A percentile compares a stretch with the other conserved stretches of the same genome.
Evolutionary conservation across 78 protist genomes (phyloP).

Genomic region (Diacronema lutheri): DNA sequence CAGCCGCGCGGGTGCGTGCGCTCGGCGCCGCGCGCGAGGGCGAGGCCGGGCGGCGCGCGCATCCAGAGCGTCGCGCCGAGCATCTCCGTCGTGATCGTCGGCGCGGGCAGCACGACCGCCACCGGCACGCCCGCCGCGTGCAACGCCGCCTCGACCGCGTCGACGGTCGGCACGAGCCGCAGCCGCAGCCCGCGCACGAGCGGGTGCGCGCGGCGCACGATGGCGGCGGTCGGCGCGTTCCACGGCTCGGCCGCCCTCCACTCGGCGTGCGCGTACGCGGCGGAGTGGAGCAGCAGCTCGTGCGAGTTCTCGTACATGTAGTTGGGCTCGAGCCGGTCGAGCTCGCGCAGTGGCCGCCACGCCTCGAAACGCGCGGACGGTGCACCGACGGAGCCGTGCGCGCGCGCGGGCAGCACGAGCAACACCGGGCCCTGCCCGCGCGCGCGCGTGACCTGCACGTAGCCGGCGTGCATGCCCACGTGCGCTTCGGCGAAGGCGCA

Average conservation of each 20-base stretch:
- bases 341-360: neutral
- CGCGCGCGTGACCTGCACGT: no score
- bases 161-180: neutral
- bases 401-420: neutral
- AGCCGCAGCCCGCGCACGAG: neutral
- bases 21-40: neutral
- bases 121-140: neutral
- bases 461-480: no score
- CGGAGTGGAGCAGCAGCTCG: constrained; percentile 12
- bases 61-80: neutral
- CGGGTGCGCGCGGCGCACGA: neutral
- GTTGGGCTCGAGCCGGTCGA: neutral
- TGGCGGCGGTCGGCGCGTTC: neutral
- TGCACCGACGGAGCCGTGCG: neutral
- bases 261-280: neutral
- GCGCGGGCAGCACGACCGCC: neutral
- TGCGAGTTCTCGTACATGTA: neutral
- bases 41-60: neutral
- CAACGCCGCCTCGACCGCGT: neutral
- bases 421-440: neutral
- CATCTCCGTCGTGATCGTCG: neutral
- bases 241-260: neutral
- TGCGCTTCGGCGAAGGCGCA: neutral
- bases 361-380: neutral
- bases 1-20: neutral